These are phyloP conservation scores for Fusarium sp. DNA, from an alignment of 2,329 filamentous ascomycete genomes.

Conservation along the genomic window DNA sequence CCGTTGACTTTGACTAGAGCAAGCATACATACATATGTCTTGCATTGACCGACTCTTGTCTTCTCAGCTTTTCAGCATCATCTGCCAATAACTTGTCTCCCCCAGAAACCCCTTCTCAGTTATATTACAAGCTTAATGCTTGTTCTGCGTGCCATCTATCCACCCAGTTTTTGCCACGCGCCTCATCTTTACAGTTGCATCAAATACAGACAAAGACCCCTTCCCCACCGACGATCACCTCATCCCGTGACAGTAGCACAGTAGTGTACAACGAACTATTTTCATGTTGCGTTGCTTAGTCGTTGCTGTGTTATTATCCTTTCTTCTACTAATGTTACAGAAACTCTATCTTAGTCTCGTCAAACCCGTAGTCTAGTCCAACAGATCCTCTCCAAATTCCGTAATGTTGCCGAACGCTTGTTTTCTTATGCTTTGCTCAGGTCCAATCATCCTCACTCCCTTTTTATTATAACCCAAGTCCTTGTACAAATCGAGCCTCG, in stretches of 20 bases:
- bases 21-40: conserved; percentile 1
- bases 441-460: conserved; percentile 5
- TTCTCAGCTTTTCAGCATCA: not conserved
- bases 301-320: not conserved
- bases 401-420: conserved; percentile 13
- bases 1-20: not conserved
- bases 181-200: conserved; percentile 28
- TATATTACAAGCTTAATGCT: conserved; percentile 33
- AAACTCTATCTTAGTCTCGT: conserved; percentile 15
- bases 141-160: conserved; percentile 17
- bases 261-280: conserved; percentile 16
- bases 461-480: conserved; percentile 59
- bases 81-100: not conserved
- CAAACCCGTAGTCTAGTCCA: not conserved
- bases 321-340: conserved; percentile 16
- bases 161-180: conserved; percentile 27
- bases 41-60: conserved; percentile 38
- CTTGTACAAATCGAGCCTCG: conserved; percentile 79
- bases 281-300: not conserved
- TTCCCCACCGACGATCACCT: conserved; percentile 40
- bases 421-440: not conserved
- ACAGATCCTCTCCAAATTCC: conserved; percentile 18
- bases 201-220: conserved; percentile 15
- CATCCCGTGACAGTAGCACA: conserved; percentile 15
- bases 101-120: not conserved